These are phyloP conservation scores for Oryza longistaminata DNA, from an alignment of 176 grass and related monocot species.

Conservation along the genomic window DNA sequence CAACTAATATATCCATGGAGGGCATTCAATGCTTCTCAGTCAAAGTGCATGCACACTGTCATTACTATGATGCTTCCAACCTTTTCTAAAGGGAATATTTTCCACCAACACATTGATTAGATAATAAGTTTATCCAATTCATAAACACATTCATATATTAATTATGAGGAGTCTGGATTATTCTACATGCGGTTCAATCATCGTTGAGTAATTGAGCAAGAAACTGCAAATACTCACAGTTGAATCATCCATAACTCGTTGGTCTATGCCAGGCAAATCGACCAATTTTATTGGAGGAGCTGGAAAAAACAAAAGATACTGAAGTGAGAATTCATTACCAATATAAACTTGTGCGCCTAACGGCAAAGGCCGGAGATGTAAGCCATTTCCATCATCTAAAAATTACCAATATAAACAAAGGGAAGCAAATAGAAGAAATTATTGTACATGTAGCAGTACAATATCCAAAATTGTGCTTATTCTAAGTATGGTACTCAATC, in stretches of 20 bases:
- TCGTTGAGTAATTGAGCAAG: conserved; percentile 10
- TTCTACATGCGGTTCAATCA: not conserved
- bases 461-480: not conserved
- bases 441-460: conserved; percentile 3
- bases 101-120: conserved; percentile 3
- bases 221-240: conserved; percentile 49
- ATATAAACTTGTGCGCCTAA: not conserved
- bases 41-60: not conserved
- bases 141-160: conserved; percentile 11
- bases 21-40: not conserved
- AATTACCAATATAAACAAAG: conserved; percentile 10
- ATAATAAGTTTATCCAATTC: not conserved
- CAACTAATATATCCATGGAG: not conserved
- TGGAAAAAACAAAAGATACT: conserved; percentile 36
- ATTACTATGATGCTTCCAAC: not conserved
- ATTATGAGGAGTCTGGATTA: not conserved
- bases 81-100: not conserved
- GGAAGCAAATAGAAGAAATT: conserved; percentile 1
- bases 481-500: not conserved
- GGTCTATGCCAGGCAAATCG: conserved; percentile 96
- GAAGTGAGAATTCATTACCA: conserved; percentile 22
- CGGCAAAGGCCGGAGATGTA: too few species aligned
- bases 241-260: conserved; percentile 86
- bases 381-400: too few species aligned
- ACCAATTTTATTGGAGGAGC: conserved; percentile 97